These are phyloP conservation scores for Trichoderma koningii DNA, from an alignment of 2,329 filamentous ascomycete species.

Conservation along the genomic window DNA sequence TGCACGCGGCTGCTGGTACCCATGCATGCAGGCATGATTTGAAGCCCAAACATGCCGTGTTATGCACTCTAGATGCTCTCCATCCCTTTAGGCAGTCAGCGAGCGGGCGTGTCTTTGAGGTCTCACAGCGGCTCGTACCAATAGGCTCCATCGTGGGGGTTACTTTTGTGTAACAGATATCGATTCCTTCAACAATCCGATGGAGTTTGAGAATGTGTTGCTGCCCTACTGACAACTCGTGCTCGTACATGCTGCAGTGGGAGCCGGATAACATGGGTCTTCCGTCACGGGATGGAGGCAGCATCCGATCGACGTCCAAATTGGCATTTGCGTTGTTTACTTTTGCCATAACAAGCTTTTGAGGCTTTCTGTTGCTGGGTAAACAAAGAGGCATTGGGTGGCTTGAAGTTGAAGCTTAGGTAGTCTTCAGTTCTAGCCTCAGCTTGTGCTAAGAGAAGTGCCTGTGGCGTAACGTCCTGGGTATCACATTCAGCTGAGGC, in stretches of 20 bases:
- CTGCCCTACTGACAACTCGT: conserved; percentile 8
- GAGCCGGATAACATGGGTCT: conserved; percentile 5
- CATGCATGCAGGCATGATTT: not conserved
- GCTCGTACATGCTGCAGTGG: not conserved
- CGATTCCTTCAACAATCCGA: not conserved
- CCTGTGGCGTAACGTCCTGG: not conserved
- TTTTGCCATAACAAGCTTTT: too few species aligned
- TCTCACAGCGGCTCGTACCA: not conserved
- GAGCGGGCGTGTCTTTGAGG: conserved; percentile 3
- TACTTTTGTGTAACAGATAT: conserved; percentile 18
- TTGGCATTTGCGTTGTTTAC: too few species aligned
- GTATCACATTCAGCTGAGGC: not conserved
- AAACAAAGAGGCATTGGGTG: not conserved
- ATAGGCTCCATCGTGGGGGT: conserved; percentile 19
- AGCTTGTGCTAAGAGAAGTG: not conserved
- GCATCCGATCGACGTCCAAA: not conserved
- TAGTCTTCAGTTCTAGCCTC: not conserved
- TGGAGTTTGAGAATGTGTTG: not conserved
- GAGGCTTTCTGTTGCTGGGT: not conserved
- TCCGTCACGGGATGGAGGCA: conserved; percentile 16
- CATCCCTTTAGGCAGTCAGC: conserved; percentile 1
- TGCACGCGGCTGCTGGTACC: not conserved
- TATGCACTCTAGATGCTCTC: not conserved
- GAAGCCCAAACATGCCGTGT: not conserved
- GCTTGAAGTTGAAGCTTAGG: not conserved